phyloP scores from a whole-genome alignment of 148 eudicot genomes.

The Fagopyrum homotropicum region DNA sequence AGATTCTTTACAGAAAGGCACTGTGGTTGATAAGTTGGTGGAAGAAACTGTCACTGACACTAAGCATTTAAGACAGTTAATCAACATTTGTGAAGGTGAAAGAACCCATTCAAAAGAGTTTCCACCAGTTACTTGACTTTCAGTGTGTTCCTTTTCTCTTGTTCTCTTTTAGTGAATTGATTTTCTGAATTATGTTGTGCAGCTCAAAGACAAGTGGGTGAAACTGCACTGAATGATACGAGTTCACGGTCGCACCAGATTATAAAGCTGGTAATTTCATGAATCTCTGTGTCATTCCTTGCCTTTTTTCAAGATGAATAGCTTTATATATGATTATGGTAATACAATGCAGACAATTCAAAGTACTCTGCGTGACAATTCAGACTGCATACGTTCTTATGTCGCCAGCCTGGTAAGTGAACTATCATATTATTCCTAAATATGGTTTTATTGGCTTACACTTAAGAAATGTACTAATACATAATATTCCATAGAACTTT shows the following conservation, averaged over 20 bases:
- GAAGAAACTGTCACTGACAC: slow-evolving; percentile 77
- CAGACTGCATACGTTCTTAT: slow-evolving; percentile 73
- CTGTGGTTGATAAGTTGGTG: slow-evolving; percentile 84
- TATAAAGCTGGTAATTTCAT: slow-evolving; percentile 63
- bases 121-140: not conserved
- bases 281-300: not conserved
- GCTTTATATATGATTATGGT: slow-evolving; percentile 22
- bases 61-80: slow-evolving; percentile 64
- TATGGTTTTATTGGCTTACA: not conserved
- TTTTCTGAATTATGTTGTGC: slow-evolving; percentile 13
- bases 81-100: slow-evolving; percentile 81
- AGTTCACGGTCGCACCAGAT: slow-evolving; percentile 97
- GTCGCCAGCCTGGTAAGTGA: slow-evolving; percentile 83
- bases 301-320: not conserved
- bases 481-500: slow-evolving; percentile 52
- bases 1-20: slow-evolving; percentile 73
- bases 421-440: not conserved
- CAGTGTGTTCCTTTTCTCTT: not conserved
- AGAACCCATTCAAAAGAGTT: not conserved
- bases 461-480: not conserved
- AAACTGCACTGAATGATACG: slow-evolving; percentile 83
- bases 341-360: slow-evolving; percentile 68
- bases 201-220: slow-evolving; percentile 99
- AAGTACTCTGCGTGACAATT: slow-evolving; percentile 80
- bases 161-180: not conserved